phyloP scores from a whole-genome alignment of 2,329 filamentous ascomycete species.

The Nemania diffusa region DNA sequence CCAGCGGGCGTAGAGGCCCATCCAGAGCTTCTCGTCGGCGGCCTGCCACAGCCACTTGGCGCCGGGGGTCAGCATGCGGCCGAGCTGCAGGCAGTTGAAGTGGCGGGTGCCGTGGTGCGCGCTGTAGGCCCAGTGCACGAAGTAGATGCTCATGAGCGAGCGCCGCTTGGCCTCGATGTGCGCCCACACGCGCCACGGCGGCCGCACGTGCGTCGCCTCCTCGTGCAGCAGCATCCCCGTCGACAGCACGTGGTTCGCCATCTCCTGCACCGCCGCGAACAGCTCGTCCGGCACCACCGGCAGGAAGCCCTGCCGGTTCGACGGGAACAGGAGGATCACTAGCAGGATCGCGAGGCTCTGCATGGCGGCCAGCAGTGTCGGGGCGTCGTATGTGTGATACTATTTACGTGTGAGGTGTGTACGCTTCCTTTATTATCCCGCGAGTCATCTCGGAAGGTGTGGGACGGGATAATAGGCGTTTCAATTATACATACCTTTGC shows the following conservation, averaged over 20 bases:
- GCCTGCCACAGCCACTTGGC: constrained; percentile 54
- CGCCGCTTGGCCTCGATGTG: constrained; percentile 67
- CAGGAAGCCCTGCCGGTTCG: constrained; percentile 39
- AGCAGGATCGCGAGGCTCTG: constrained; percentile 53
- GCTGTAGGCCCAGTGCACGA: constrained; percentile 54
- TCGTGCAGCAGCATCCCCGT: constrained; percentile 51
- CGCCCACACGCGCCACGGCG: constrained; percentile 52
- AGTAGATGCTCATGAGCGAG: constrained; percentile 50
- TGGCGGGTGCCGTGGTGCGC: constrained; percentile 49
- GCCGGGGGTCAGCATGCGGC: constrained; percentile 53
- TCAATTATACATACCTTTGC: constrained; percentile 46
- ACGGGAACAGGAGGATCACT: constrained; percentile 53
- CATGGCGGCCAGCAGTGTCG: constrained; percentile 49
- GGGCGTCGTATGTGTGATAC: constrained; percentile 50
- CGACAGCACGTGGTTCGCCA: constrained; percentile 48
- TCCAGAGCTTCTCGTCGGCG: constrained; percentile 49
- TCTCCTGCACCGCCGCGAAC: constrained; percentile 47
- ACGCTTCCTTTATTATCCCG: not conserved
- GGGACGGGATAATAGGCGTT: no score
- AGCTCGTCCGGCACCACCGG: constrained; percentile 42
- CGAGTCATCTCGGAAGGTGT: no score
- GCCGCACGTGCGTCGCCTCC: constrained; percentile 47
- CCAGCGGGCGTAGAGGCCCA: constrained; percentile 49
- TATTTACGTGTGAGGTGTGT: constrained; percentile 21
- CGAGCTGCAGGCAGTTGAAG: constrained; percentile 52